Evolutionary conservation across 2,329 filamentous ascomycete species (phyloP), one percentile per base, ranked within the genome.

Genomic region (Aspergillus puulaauensis): DNA sequence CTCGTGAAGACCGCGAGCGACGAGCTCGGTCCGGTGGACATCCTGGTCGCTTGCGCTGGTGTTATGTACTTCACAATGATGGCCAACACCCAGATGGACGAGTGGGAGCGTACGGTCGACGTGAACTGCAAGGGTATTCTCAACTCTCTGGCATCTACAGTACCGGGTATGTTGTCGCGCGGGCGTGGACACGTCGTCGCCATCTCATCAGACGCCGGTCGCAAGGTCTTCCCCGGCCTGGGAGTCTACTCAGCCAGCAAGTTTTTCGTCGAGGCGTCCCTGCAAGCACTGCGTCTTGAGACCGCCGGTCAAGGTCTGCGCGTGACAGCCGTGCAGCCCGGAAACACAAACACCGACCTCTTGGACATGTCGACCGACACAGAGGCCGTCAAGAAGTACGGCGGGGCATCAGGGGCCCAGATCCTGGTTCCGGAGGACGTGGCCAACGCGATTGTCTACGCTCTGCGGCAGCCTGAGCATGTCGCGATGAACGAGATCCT

Each of bases 1-100:
- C 84, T 93, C 3, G 79, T 93, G 60, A 73, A 76, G 3, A 79
- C 82, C 0, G 80, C 88, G 1, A 78, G 78, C 24, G 80, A 83
- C 46, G 78, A 86, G 64, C 85, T 93, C 0, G 90, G 90, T 0
- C 84, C 87, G 0, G 80, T 93, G 45, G 90, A 93, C 70, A 90
- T 93, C 52, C 82, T 93, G n/a, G 85, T 93, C 50, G 86, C 86
- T 41, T 91, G 89, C 68, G 90, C 90, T 0, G 90, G 90, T 37
- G 90, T 93, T 70, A 93, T 93, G 90, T 93, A 93, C 77, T 93
- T 87, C 75, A 93, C 90, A 54, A 87, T 93, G 86, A 93, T 93
- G 90, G 85, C 87, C 56, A 93, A 92, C 70, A 82, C 79, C 15
- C 83, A 89, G 62, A 83, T 80, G 0, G 88, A 90, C 5, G 87